Base-by-base conservation (phyloP, 805 yeast species). In the Wickerhamiella kurtzmanii region DNA sequence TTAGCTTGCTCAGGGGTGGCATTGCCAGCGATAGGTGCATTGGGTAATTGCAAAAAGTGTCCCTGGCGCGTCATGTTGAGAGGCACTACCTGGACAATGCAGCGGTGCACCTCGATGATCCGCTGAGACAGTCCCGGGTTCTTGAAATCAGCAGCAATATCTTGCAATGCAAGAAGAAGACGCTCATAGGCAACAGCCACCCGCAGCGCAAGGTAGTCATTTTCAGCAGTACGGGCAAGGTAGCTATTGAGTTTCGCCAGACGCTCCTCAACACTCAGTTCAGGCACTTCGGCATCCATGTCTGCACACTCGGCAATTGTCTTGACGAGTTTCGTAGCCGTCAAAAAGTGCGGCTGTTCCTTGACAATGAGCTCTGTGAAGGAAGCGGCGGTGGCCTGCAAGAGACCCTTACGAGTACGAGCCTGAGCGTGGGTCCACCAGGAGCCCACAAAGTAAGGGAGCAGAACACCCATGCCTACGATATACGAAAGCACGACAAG, bases 371-470 rank as follows among this genome's bases (percentile, higher is more conserved):
- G 72, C 56, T 82, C 80, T 41, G 84, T 79, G 59, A 82, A 84
- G 47, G 69, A 60, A 2, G 83, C 75, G 3, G 98, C 95, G n/a
- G 97, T 82, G 22, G 76, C 75, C 44, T 82, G 79, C 53, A 83
- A 84, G 50, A 92, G 70, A 3, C 95, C 96, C 55, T 76, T 77
- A 56, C 80, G 83, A 22, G 96, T 92, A 59, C 77, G 78, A 2
- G 81, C 68, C 60, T 81, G 82, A 45, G 86, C 85, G 46, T 76
- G 78, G 41, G 70, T 69, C 99, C 99, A 92, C 96, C 96, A 89
- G 22, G 70, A 68, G 37, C 86, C 82, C 25, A 94, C 97, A 42
- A 82, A 64, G 46, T 70, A 69, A 2, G 98, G 98, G 48, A 92
- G 72, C 3, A 84, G 68, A 3, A 82, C 69, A 18, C 94, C 96